These are phyloP conservation scores for Aspergillus cejpii DNA, from an alignment of 2,329 filamentous ascomycete species.

Conservation along the genomic window DNA sequence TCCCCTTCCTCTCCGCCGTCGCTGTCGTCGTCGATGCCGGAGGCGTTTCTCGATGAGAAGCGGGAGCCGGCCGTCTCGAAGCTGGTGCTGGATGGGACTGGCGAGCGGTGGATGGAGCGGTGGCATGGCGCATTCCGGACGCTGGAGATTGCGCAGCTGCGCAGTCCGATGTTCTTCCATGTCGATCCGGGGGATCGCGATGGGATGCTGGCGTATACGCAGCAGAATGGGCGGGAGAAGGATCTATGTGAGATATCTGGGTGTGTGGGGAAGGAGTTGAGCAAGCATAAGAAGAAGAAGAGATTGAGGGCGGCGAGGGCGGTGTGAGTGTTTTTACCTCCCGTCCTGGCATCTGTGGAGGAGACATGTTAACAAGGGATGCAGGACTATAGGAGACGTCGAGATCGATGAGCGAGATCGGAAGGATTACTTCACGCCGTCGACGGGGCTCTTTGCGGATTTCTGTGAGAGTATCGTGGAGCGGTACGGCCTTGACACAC, in stretches of 20 bases:
- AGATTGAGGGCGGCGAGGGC: conserved; percentile 36
- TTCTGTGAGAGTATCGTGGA: conserved; percentile 54
- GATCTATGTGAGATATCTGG: conserved; percentile 65
- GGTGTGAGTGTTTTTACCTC: conserved; percentile 28
- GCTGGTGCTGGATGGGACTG: conserved; percentile 61
- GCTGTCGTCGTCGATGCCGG: conserved; percentile 16
- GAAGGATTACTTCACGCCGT: conserved; percentile 64
- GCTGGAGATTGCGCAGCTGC: conserved; percentile 63
- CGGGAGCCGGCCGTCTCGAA: conserved; percentile 35
- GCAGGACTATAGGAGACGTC: conserved; percentile 30
- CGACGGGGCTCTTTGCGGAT: conserved; percentile 54
- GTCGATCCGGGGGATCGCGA: conserved; percentile 69
- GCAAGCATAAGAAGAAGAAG: conserved; percentile 69
- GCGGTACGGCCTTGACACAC: conserved; percentile 52
- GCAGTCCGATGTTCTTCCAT: conserved; percentile 79
- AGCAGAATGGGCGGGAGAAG: conserved; percentile 52
- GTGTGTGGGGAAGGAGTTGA: conserved; percentile 71
- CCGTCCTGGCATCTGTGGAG: conserved; percentile 8
- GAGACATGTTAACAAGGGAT: conserved; percentile 4
- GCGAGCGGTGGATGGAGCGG: conserved; percentile 58
- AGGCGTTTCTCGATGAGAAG: conserved; percentile 5
- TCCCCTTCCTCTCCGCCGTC: conserved; percentile 14
- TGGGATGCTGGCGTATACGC: conserved; percentile 62
- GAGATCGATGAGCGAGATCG: conserved; percentile 60
- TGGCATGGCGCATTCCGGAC: conserved; percentile 65